Percentiles rank a stretch among this genome's conserved stretches.
Conservation (phyloP, 73 alveolate species). For the Uronychia setigera region DNA sequence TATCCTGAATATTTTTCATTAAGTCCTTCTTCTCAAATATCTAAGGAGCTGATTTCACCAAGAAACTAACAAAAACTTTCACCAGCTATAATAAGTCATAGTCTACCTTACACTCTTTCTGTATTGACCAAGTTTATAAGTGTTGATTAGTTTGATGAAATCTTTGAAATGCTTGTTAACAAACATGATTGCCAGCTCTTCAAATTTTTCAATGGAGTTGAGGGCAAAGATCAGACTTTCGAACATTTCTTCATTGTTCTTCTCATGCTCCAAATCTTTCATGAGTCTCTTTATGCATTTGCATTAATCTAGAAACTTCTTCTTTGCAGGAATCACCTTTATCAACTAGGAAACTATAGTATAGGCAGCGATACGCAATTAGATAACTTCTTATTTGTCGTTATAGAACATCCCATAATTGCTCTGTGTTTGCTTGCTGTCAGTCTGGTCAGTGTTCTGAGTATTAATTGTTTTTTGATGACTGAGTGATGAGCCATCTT, state of each 20-base stretch:
- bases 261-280: neutral
- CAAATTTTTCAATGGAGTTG: neutral
- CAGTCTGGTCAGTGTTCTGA: neutral
- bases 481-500: neutral
- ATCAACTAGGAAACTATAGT: neutral
- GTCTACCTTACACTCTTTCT: neutral
- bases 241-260: neutral
- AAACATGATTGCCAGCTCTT: neutral
- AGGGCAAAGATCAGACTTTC: neutral
- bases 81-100: neutral
- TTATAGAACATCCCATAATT: neutral
- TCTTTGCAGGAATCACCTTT: neutral
- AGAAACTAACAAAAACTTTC: neutral
- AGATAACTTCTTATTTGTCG: neutral
- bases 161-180: neutral
- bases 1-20: neutral
- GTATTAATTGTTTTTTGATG: neutral
- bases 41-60: neutral
- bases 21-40: neutral
- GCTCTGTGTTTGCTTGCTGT: neutral
- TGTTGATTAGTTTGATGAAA: neutral
- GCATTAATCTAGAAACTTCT: neutral
- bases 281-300: neutral
- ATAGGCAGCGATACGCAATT: neutral
- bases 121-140: neutral